Base-by-base conservation (phyloP, 2,329 filamentous ascomycete genomes). In the Capronia coronata region DNA sequence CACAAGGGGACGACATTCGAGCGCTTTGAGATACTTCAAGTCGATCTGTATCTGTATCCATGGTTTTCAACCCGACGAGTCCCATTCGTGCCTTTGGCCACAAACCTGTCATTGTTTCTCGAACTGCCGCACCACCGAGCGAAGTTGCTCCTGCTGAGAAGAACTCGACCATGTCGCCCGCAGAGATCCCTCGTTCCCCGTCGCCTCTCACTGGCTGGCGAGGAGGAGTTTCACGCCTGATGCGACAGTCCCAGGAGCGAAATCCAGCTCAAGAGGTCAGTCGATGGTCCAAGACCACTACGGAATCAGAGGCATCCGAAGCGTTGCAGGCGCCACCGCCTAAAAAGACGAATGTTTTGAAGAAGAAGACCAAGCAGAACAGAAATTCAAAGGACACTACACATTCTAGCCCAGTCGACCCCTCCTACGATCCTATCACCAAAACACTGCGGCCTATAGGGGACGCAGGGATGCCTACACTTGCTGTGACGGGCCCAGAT, bases 211-310 rank as follows among this genome's bases (percentile, higher is more conserved):
- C 46, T 25, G 25, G 41, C 13, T 56, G 48, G 54, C 43, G 48
- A 19, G 45, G 35, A 11, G 52, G 45, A 3, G 47, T 51, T 19
- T 29, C 48, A 25, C 42, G 51, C 16, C 19, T 51, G 8, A 45
- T 49, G 34, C 48, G 47, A 13, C 48, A 23, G 21, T 46, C 44
- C 7, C 47, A 42, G 21, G 51, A 52, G 25, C 43, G 38, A 16
- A 42, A 53, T 35, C 14, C 41, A 18, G 35, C 32, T n/a, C 49
- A 39, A 32, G 54, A 56, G 23, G 27, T 54, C 38, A 56, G 54
- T 30, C 54, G 54, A 4, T 56, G 54, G 54, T 56, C 54, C 13
- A 56, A 49, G 40, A 56, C 54, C 3, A 56, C 51, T 13, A 56
- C 54, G 14, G 54, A 56, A 35, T 54, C 54, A n/a, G 54, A 56